Conservation (phyloP, 1,284 basidiomycete genomes). For the Pseudozyma sp. region DNA sequence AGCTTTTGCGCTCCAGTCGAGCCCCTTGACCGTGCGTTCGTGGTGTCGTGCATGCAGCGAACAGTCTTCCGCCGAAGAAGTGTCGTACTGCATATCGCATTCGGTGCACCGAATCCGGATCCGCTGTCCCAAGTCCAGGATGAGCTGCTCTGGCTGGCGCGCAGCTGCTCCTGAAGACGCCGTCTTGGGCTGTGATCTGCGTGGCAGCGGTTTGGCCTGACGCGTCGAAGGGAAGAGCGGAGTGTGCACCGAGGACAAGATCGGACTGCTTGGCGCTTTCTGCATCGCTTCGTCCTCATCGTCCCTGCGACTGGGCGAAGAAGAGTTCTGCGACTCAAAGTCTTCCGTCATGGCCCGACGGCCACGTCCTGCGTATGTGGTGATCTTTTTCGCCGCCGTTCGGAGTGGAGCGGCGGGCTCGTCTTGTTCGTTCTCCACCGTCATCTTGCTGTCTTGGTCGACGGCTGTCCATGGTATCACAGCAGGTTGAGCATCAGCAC, state of each 20-base stretch:
- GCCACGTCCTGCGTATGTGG: conserved; percentile 38
- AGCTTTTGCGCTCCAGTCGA: conserved; percentile 57
- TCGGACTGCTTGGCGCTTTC: conserved; percentile 35
- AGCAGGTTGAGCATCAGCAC: neutral
- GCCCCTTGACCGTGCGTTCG: conserved; percentile 47
- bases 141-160: conserved; percentile 52
- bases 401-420: conserved; percentile 6
- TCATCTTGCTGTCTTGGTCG: neutral
- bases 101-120: conserved; percentile 51
- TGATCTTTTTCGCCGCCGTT: conserved; percentile 27
- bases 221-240: conserved; percentile 22
- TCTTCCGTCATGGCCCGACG: conserved; percentile 43
- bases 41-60: conserved; percentile 56
- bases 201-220: conserved; percentile 11
- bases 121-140: conserved; percentile 59
- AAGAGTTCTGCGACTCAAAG: conserved; percentile 2
- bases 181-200: conserved; percentile 20
- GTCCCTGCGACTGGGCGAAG: neutral
- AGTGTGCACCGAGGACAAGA: conserved; percentile 15
- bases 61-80: conserved; percentile 51
- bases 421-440: neutral
- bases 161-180: neutral
- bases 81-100: conserved; percentile 63
- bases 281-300: conserved; percentile 24
- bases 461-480: conserved; percentile 13